Evolutionary conservation across 331 rosid genomes (phyloP).

Genomic region (Erythrophleum ivorense): DNA sequence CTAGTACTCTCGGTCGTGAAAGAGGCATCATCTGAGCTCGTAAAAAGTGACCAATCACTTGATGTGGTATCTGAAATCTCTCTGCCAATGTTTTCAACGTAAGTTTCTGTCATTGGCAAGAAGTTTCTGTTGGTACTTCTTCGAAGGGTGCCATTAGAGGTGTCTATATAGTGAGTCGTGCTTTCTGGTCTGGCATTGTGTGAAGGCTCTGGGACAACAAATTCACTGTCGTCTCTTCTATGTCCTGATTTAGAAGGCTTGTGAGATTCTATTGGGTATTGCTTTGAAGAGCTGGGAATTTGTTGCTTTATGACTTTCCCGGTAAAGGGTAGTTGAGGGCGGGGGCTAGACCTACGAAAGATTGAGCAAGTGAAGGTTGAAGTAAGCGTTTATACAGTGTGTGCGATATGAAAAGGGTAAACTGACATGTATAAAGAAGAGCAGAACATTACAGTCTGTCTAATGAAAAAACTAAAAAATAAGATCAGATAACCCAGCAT

Average conservation of each 20-base stretch:
- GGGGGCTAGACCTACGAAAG: constrained; percentile 67
- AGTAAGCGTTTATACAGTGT: constrained; percentile 11
- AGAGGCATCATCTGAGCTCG: constrained; percentile 89
- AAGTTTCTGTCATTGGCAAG: constrained; percentile 55
- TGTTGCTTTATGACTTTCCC: constrained; percentile 46
- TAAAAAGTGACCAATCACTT: constrained; percentile 84
- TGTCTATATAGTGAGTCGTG: constrained; percentile 33
- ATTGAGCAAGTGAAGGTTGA: constrained; percentile 22
- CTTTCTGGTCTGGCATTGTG: constrained; percentile 42
- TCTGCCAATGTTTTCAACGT: constrained; percentile 39
- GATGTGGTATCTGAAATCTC: constrained; percentile 77
- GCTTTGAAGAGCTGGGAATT: constrained; percentile 45
- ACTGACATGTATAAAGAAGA: background rate
- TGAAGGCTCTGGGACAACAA: constrained; percentile 43
- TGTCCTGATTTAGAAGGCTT: constrained; percentile 53
- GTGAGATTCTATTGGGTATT: constrained; percentile 38
- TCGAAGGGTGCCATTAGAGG: constrained; percentile 45
- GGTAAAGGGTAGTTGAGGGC: constrained; percentile 49
- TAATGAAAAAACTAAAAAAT: background rate
- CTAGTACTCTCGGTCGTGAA: constrained; percentile 86
- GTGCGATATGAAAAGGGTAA: background rate
- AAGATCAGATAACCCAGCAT: too few species aligned
- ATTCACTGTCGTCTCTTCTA: constrained; percentile 49
- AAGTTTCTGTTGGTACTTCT: constrained; percentile 59
- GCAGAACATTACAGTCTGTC: background rate